Evolutionary conservation across 1,284 basidiomycete genomes (phyloP).

Genomic region (Pseudozyma hubeiensis): DNA sequence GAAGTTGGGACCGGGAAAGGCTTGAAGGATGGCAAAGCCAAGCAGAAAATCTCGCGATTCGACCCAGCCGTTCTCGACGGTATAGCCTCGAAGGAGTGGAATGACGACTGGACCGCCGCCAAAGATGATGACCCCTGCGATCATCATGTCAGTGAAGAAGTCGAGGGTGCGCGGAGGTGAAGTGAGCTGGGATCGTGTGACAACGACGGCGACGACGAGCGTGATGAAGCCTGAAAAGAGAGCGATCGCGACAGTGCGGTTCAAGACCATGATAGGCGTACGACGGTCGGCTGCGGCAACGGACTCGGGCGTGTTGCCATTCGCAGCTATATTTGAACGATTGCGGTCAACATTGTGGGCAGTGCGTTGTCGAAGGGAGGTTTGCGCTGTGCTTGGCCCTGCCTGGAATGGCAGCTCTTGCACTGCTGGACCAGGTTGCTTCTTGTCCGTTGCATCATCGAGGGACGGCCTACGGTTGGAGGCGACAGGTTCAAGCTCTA

Average conservation of each 20-base stretch:
- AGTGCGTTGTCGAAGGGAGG: conserved; percentile 15
- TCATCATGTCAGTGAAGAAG: conserved; percentile 71
- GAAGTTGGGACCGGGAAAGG: conserved; percentile 74
- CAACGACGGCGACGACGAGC: conserved; percentile 67
- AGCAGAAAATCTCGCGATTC: conserved; percentile 74
- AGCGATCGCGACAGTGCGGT: conserved; percentile 37
- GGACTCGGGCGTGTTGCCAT: neutral
- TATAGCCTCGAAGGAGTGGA: conserved; percentile 74
- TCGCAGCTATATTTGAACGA: neutral
- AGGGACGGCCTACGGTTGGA: conserved; percentile 4
- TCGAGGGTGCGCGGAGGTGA: conserved; percentile 66
- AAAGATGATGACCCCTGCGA: conserved; percentile 74
- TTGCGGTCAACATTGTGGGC: conserved; percentile 14
- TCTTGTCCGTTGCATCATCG: conserved; percentile 26
- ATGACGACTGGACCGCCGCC: conserved; percentile 76
- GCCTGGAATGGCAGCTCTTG: conserved; percentile 26
- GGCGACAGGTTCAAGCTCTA: conserved; percentile 40
- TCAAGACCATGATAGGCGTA: conserved; percentile 48
- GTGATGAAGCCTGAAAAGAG: conserved; percentile 62
- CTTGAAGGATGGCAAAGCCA: conserved; percentile 73
- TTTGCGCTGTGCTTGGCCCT: neutral
- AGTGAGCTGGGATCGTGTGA: conserved; percentile 67
- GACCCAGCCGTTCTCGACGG: conserved; percentile 73
- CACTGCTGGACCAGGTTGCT: conserved; percentile 11
- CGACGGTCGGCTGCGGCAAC: conserved; percentile 11